Conservation (phyloP, 768 basidiomycete species). For the Serendipita indica region DNA sequence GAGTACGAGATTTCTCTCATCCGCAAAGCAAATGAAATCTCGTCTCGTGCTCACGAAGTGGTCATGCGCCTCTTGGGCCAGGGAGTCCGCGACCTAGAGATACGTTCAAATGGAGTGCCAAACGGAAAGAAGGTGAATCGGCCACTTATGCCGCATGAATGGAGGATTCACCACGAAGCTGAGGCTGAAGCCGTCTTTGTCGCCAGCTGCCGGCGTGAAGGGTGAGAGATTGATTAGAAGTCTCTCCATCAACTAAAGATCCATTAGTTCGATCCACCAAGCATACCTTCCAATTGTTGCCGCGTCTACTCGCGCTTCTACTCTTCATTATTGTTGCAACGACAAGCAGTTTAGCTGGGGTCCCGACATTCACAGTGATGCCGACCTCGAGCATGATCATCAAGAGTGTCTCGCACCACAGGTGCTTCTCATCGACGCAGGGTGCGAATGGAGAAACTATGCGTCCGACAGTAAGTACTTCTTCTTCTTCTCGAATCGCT, state of each 20-base stretch:
- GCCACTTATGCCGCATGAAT: constrained; percentile 57
- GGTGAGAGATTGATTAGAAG: constrained; percentile 34
- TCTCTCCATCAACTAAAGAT: background rate
- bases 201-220: constrained; percentile 75
- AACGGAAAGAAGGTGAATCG: constrained; percentile 27
- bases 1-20: constrained; percentile 59
- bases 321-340: constrained; percentile 91
- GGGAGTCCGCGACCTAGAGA: constrained; percentile 44
- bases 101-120: constrained; percentile 15
- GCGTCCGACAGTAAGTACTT: constrained; percentile 41
- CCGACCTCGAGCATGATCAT: constrained; percentile 27
- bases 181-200: constrained; percentile 93
- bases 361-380: constrained; percentile 37
- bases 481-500: background rate
- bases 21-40: constrained; percentile 67
- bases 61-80: constrained; percentile 83
- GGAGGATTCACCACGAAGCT: constrained; percentile 82
- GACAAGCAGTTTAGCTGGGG: constrained; percentile 79
- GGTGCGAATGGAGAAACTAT: constrained; percentile 73
- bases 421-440: constrained; percentile 85
- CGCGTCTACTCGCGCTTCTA: constrained; percentile 70
- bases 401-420: constrained; percentile 23
- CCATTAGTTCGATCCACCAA: constrained; percentile 57
- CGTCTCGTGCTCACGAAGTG: constrained; percentile 76
- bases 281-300: constrained; percentile 92